A percentile compares a stretch with the other conserved stretches of the same genome.
Evolutionary conservation across 2,329 filamentous ascomycete species (phyloP).

Genomic region (Fusarium luffae): DNA sequence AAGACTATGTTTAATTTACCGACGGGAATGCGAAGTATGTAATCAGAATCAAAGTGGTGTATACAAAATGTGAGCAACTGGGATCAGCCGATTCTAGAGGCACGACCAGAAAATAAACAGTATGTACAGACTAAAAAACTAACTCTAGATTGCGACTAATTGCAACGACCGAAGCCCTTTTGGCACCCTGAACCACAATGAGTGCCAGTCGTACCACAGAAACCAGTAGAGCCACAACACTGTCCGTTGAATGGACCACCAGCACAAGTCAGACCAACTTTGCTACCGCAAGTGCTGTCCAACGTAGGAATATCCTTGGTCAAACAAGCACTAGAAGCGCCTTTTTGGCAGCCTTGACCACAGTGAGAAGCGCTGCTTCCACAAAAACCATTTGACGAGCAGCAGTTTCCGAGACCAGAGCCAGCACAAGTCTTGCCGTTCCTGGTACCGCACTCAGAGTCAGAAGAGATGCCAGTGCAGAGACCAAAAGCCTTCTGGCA

Average conservation of each 20-base stretch:
- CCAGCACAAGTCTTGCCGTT: slow-evolving; percentile 20
- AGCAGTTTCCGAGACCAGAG: slow-evolving; percentile 15
- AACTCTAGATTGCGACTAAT: too few relatives aligned
- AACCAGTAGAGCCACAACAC: slow-evolving; percentile 3
- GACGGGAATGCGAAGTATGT: too few relatives aligned
- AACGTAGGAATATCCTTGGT: slow-evolving; percentile 1
- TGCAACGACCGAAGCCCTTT: too few relatives aligned
- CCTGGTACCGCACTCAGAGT: slow-evolving; percentile 7
- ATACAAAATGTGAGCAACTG: too few relatives aligned
- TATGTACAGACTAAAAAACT: too few relatives aligned
- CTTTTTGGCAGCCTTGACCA: slow-evolving; percentile 18
- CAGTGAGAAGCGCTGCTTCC: slow-evolving; percentile 12
- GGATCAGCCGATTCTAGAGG: too few relatives aligned
- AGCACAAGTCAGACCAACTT: slow-evolving; percentile 8
- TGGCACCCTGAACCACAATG: slow-evolving; percentile 3
- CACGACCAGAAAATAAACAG: too few relatives aligned
- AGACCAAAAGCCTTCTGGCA: slow-evolving; percentile 4
- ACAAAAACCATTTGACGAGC: slow-evolving; percentile 7
- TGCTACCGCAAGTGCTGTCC: slow-evolving; percentile 1
- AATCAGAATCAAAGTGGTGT: too few relatives aligned
- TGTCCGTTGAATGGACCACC: slow-evolving; percentile 18
- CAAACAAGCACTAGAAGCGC: neutral
- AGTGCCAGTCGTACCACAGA: neutral
- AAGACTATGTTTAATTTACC: too few relatives aligned
- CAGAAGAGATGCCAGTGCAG: neutral